These are phyloP conservation scores for Diaporthe sp. DNA, from an alignment of 2,329 filamentous ascomycete genomes.

Conservation along the genomic window DNA sequence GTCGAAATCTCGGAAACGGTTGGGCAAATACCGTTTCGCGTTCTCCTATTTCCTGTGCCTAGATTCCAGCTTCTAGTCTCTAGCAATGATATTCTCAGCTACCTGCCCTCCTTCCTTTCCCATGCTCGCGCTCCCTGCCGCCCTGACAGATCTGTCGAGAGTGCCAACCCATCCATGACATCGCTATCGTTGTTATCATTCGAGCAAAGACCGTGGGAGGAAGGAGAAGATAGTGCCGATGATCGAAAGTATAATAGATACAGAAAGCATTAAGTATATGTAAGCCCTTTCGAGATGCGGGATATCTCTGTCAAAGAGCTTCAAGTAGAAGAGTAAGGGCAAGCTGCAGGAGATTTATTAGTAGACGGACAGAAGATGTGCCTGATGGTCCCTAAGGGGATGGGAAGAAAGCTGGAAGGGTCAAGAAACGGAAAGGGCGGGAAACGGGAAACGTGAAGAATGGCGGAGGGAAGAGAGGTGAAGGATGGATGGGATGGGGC, in stretches of 20 bases:
- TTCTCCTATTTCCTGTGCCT: neutral
- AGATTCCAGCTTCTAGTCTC: neutral
- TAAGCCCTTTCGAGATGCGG: slow-evolving; percentile 71
- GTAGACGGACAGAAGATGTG: neutral
- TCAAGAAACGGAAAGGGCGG: neutral
- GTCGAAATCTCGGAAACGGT: neutral
- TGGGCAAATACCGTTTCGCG: neutral
- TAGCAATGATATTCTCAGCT: neutral
- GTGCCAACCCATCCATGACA: neutral
- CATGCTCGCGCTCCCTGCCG: neutral
- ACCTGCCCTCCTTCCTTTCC: no score
- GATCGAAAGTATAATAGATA: slow-evolving; percentile 78
- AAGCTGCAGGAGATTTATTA: slow-evolving; percentile 56
- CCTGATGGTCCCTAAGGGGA: neutral
- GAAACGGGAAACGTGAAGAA: slow-evolving; percentile 18
- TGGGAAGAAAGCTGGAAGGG: neutral
- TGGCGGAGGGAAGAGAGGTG: neutral
- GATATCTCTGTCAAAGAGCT: slow-evolving; percentile 85
- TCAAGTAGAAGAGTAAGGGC: slow-evolving; percentile 89
- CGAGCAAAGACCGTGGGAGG: slow-evolving; percentile 64
- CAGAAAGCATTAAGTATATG: slow-evolving; percentile 76
- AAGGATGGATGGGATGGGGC: neutral
- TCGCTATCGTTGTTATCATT: neutral
- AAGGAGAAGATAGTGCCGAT: slow-evolving; percentile 91
- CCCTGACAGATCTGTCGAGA: neutral